A percentile compares a stretch with the other conserved stretches of the same genome.
These are phyloP conservation scores for Micractinium sp. DNA, from an alignment of 139 green algal genomes.

Conservation along the genomic window DNA sequence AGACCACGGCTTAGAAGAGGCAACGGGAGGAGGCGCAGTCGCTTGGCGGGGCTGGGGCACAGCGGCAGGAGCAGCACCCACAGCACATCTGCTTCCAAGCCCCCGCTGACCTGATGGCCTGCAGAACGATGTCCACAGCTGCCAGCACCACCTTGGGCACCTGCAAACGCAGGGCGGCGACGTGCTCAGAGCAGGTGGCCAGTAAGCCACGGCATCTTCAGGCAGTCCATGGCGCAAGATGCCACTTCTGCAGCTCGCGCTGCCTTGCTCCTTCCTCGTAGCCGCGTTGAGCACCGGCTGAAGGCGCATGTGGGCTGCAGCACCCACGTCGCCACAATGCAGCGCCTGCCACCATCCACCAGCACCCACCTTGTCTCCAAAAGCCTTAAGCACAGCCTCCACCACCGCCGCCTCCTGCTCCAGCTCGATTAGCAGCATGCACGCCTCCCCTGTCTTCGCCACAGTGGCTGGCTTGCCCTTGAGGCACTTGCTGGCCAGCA, in stretches of 20 bases:
- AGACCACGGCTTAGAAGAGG: neutral
- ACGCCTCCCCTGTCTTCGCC: constrained; percentile 68
- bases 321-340: too few species aligned
- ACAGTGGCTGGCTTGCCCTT: constrained; percentile 84
- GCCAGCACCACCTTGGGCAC: constrained; percentile 89
- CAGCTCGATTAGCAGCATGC: constrained; percentile 83
- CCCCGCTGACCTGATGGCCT: constrained; percentile 58
- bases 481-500: constrained; percentile 83
- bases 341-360: too few species aligned
- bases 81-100: neutral
- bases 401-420: constrained; percentile 70
- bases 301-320: too few species aligned
- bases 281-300: too few species aligned
- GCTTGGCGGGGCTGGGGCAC: neutral
- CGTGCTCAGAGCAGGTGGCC: too few species aligned
- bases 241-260: too few species aligned
- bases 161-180: too few species aligned
- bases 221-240: too few species aligned
- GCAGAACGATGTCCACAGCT: constrained; percentile 71
- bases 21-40: too few species aligned
- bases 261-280: too few species aligned
- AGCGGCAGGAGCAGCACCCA: neutral
- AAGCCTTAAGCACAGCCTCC: constrained; percentile 68
- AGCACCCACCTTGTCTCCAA: constrained; percentile 74
- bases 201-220: too few species aligned